Evolutionary conservation across 2,329 filamentous ascomycete species (phyloP), one percentile per base, ranked within the genome.

Genomic region (Mycosphaerella arachidis): DNA sequence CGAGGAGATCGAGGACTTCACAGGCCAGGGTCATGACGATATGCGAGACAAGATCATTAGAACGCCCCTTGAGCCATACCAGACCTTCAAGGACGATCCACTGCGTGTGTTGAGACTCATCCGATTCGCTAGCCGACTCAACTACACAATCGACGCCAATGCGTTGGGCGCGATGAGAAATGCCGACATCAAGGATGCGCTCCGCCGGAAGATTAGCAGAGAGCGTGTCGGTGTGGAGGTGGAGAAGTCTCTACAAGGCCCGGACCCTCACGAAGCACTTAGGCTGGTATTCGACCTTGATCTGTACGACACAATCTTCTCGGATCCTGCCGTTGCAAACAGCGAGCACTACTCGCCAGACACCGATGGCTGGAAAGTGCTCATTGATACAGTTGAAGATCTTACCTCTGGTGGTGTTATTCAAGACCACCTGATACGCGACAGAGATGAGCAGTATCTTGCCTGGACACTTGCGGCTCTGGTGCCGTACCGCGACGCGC

Each of bases 31-130:
- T 0, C 78, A 95, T 37, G 72, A 82, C 7, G 93, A 97, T 71
- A 85, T 97, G 84, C 74, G 81, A 35, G 78, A 80, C 1, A 84
- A 84, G 62, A 78, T 92, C 53, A 92, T 99, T 65, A 84, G 89
- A 56, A 97, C 94, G 3, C 93, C 93, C 0, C 77, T 97, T 46
- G 88, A 92, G 55, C 92, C 93, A 27, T 86, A 90, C 55, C 89
- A 96, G 72, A 99, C 93, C 0, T 97, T 99, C 76, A 91, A 87
- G 73, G 93, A 97, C 71, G 93, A 97, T 70, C 94, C 94, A 12
- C 79, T 99, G 27, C 84, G 94, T 18, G 89, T 97, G 3, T 78
- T 97, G 62, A 85, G 93, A 52, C 79, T 97, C 55, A 89, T 99
- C 53, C 86, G 94, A 58, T 97, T 99, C 76, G 91, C 93, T 4